These are phyloP conservation scores for Apodospora peruviana DNA, from an alignment of 495 filamentous ascomycete genomes.

Conservation along the genomic window DNA sequence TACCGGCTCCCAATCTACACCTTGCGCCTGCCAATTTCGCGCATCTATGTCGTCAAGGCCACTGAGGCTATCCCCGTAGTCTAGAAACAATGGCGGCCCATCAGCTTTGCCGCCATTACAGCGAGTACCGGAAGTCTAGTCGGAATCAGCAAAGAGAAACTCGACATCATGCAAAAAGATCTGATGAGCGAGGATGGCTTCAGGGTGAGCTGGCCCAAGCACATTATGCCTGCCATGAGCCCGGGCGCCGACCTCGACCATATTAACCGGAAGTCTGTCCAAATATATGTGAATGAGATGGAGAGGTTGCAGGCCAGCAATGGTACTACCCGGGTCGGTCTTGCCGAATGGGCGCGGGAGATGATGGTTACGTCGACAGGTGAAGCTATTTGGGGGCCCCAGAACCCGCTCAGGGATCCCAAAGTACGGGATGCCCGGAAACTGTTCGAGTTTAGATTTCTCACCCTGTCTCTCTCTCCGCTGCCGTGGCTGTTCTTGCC, in stretches of 20 bases:
- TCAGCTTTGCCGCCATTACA: slow-evolving; percentile 13
- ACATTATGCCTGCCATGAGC: slow-evolving; percentile 4
- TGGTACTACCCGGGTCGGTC: not conserved
- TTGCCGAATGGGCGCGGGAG: slow-evolving; percentile 11
- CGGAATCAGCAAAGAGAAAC: slow-evolving; percentile 13
- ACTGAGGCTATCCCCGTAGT: slow-evolving; percentile 12
- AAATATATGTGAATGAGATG: slow-evolving; percentile 9
- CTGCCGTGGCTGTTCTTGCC: slow-evolving; percentile 10
- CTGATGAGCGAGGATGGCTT: slow-evolving; percentile 12
- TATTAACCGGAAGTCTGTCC: slow-evolving; percentile 13
- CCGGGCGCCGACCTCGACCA: slow-evolving; percentile 16
- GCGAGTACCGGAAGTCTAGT: not conserved
- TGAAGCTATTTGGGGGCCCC: slow-evolving; percentile 15
- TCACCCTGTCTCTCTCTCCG: slow-evolving; percentile 13
- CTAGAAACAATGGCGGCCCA: slow-evolving; percentile 13
- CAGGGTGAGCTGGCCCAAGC: slow-evolving; percentile 4
- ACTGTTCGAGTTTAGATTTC: slow-evolving; percentile 15
- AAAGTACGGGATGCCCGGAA: slow-evolving; percentile 10
- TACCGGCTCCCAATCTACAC: slow-evolving; percentile 25
- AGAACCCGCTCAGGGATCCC: slow-evolving; percentile 15
- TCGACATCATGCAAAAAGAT: slow-evolving; percentile 11
- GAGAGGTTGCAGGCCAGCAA: slow-evolving; percentile 4
- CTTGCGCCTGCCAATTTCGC: slow-evolving; percentile 15
- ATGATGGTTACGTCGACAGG: slow-evolving; percentile 11
- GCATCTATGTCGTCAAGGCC: slow-evolving; percentile 22